Conservation (phyloP, 306 rosid species). For the Vigna radiata region DNA sequence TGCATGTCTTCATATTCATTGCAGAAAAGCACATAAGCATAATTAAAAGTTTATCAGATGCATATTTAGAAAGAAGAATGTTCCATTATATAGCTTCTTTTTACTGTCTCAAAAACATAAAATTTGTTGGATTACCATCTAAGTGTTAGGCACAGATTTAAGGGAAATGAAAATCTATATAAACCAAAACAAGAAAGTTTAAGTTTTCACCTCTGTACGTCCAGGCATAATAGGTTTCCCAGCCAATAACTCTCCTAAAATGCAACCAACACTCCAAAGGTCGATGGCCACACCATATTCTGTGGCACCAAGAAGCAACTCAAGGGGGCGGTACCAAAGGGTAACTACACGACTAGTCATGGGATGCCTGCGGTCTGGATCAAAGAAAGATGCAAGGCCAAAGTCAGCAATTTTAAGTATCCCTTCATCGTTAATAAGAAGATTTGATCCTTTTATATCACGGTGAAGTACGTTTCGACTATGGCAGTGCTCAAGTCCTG, state of each 20-base stretch:
- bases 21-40: neutral
- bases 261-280: constrained; percentile 99
- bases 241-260: constrained; percentile 87
- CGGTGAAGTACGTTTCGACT: constrained; percentile 83
- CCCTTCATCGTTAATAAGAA: constrained; percentile 81
- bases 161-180: constrained; percentile 36
- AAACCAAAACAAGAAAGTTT: constrained; percentile 31
- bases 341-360: constrained; percentile 97
- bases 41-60: neutral
- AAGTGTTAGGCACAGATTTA: constrained; percentile 13
- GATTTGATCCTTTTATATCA: constrained; percentile 94
- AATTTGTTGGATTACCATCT: constrained; percentile 1
- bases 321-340: constrained; percentile 96
- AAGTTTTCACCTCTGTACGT: constrained; percentile 83
- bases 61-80: constrained; percentile 10
- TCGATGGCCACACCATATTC: constrained; percentile 86
- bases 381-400: constrained; percentile 85
- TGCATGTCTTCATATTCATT: neutral
- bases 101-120: constrained; percentile 5
- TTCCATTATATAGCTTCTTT: constrained; percentile 18
- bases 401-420: constrained; percentile 90
- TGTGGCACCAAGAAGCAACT: constrained; percentile 94
- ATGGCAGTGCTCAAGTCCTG: constrained; percentile 98
- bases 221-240: constrained; percentile 99
- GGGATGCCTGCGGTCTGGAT: constrained; percentile 81